Evolutionary conservation across 257 asterid genomes (phyloP).

Genomic region (Nicotiana undulata): DNA sequence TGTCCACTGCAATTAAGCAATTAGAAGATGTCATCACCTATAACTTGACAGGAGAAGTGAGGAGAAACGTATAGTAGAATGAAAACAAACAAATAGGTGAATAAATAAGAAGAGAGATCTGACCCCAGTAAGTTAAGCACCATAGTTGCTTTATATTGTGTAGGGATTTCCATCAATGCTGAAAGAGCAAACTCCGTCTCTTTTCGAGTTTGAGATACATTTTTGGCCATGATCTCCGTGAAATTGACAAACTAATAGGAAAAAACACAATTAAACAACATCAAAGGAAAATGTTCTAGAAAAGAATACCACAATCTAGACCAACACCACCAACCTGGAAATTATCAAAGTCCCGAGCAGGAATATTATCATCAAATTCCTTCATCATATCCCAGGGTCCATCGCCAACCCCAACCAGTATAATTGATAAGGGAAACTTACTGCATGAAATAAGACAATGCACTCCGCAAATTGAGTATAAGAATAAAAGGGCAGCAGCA

Average conservation of each 20-base stretch:
- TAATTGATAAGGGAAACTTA: conserved; percentile 82
- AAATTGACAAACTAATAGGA: conserved; percentile 80
- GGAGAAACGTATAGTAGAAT: background rate
- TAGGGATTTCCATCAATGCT: conserved; percentile 90
- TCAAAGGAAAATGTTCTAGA: background rate
- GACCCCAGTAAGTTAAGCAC: conserved; percentile 84
- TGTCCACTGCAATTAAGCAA: conserved; percentile 31
- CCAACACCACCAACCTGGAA: conserved; percentile 57
- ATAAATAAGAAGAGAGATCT: background rate
- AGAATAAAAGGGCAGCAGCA: background rate
- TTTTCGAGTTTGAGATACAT: conserved; percentile 56
- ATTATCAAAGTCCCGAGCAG: conserved; percentile 88
- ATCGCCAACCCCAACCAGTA: conserved; percentile 97
- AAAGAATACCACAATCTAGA: background rate
- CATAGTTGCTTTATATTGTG: conserved; percentile 91
- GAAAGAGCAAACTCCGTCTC: conserved; percentile 96
- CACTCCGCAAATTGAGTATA: background rate
- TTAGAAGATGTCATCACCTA: background rate
- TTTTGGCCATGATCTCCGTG: conserved; percentile 84
- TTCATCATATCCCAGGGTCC: conserved; percentile 99
- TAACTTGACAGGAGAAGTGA: background rate
- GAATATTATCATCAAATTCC: conserved; percentile 95
- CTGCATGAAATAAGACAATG: conserved; percentile 32
- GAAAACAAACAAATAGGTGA: background rate
- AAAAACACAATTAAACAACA: background rate